Evolutionary conservation across 768 basidiomycete genomes (phyloP), one percentile per base, ranked within the genome.

Genomic region (Mycena pura): DNA sequence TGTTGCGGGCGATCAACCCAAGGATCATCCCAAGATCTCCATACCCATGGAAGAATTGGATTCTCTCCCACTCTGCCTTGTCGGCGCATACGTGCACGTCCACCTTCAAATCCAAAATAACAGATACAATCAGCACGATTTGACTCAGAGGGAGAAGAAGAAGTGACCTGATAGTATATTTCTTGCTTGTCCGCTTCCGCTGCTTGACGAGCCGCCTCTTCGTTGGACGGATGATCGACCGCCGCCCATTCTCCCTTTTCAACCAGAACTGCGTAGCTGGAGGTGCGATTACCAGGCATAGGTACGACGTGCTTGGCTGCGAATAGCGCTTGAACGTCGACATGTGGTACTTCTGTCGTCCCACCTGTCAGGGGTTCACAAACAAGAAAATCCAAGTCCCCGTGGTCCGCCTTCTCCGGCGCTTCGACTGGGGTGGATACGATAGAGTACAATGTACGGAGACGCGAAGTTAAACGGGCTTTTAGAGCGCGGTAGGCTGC

Each of bases 21-120:
- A 91, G 71, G 15, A 91, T 88, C 84, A 90, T 89, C 0, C 86
- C 87, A 17, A 91, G 77, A 65, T 91, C 90, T 9, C 90, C 90
- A 65, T 90, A 91, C 1, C 84, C 82, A 57, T 85, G 80, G 66
- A 84, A 84, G 72, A 89, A 84, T 22, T 78, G 68, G 15, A 84
- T 71, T 21, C 85, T 77, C 22, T 86, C 77, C 72, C 75, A 84
- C 66, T 84, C 84, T 19, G 74, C 78, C 66, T 73, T 72, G 69
- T 84, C 79, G 3, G 66, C 69, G 66, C 87, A 89, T 3, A 88
- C 81, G 61, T 84, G 80, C 15, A 91, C 80, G 64, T 92, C 91
- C 9, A 91, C 83, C 78, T 92, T 48, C n/a, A n/a, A n/a, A n/a
- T n/a, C n/a, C n/a, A n/a, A n/a, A n/a, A n/a, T n/a, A n/a, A n/a